Conservation (phyloP, 202 grass and related monocot species). For the Hordeum pubiflorum region DNA sequence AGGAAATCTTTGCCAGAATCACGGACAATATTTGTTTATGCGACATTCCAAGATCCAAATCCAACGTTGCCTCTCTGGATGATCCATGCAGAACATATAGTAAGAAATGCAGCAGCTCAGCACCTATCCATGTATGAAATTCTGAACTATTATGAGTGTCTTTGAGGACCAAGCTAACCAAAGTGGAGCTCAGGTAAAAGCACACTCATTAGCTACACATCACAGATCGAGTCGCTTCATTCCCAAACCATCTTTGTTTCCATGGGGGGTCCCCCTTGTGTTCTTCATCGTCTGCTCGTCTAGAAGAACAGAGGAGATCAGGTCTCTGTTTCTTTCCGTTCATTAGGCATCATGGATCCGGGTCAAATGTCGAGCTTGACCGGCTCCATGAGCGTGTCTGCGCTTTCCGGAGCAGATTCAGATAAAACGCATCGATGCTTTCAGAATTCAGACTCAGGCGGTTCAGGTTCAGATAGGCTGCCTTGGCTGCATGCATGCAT, state of each 20-base stretch:
- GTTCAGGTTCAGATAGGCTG: neutral
- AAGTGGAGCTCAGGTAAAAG: neutral
- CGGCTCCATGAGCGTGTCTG: constrained; percentile 20
- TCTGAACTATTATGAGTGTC: neutral
- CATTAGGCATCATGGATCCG: constrained; percentile 28
- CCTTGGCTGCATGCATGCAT: neutral
- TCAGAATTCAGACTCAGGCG: constrained; percentile 6
- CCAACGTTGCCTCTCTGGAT: constrained; percentile 6
- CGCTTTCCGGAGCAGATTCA: neutral
- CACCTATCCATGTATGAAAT: neutral
- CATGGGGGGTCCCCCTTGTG: neutral
- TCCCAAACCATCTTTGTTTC: neutral
- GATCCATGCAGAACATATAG: neutral
- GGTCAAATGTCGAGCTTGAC: constrained; percentile 52
- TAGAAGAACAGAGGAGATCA: constrained; percentile 20
- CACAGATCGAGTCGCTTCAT: constrained; percentile 2
- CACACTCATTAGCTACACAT: constrained; percentile 3
- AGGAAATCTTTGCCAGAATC: constrained; percentile 38
- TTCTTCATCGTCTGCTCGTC: constrained; percentile 7
- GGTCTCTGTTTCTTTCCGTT: constrained; percentile 4
- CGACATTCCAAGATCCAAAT: constrained; percentile 38
- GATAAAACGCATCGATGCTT: neutral
- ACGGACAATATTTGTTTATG: neutral
- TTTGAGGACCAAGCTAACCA: neutral
- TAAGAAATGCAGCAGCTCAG: neutral